A percentile compares a stretch with the other conserved stretches of the same genome.
These are phyloP conservation scores for Dryas drummondii DNA, from an alignment of 306 rosid genomes.

Conservation along the genomic window DNA sequence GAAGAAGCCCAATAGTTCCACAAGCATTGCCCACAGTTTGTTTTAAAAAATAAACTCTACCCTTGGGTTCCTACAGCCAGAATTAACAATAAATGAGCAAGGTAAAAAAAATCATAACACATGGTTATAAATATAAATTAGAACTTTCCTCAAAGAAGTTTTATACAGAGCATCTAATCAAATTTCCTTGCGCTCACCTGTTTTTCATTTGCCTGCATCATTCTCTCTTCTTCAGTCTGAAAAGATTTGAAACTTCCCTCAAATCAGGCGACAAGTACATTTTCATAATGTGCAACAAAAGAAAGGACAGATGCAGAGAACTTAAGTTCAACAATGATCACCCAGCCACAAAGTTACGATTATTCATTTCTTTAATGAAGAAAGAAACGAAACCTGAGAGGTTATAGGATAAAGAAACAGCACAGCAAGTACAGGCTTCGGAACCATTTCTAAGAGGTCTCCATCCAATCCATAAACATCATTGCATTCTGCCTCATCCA, in stretches of 20 bases:
- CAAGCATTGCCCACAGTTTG: slow-evolving; percentile 97
- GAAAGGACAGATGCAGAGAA: not conserved
- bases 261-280: slow-evolving; percentile 22
- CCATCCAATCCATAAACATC: slow-evolving; percentile 91
- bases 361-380: not conserved
- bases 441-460: slow-evolving; percentile 91
- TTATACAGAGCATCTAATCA: not conserved
- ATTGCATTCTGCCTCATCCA: slow-evolving; percentile 68
- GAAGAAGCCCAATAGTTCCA: slow-evolving; percentile 96
- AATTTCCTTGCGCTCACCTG: slow-evolving; percentile 41
- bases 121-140: slow-evolving; percentile 14
- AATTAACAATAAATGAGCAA: not conserved
- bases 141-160: not conserved
- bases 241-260: slow-evolving; percentile 20
- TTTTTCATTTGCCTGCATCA: slow-evolving; percentile 53
- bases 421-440: slow-evolving; percentile 92
- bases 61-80: slow-evolving; percentile 56
- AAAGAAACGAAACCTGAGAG: slow-evolving; percentile 48
- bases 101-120: not conserved
- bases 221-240: slow-evolving; percentile 89
- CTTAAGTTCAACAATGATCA: not conserved
- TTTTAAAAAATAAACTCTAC: slow-evolving; percentile 69
- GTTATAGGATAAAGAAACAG: slow-evolving; percentile 90
- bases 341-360: not conserved
- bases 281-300: not conserved